Conservation (phyloP, 2,329 filamentous ascomycete genomes). For the Nemania abortiva region DNA sequence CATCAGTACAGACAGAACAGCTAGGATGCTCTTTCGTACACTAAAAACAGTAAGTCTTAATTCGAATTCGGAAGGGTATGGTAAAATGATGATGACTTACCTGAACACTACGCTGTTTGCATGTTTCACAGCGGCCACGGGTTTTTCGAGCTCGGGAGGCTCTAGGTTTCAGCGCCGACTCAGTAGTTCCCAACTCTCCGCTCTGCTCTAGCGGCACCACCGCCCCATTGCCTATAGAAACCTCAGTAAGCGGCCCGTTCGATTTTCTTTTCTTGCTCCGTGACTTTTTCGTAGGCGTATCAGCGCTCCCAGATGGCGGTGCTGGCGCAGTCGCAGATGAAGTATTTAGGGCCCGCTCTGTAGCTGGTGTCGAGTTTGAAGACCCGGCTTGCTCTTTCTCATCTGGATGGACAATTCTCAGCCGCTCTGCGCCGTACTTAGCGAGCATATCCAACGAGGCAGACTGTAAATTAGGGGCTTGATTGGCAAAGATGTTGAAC, state of each 20-base stretch:
- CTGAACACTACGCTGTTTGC: constrained; percentile 48
- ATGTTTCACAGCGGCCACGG: constrained; percentile 52
- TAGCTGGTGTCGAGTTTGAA: constrained; percentile 44
- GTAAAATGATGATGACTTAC: constrained; percentile 38
- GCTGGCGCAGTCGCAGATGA: constrained; percentile 35
- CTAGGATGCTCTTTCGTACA: constrained; percentile 54
- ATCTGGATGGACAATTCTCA: constrained; percentile 68
- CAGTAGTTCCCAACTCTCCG: constrained; percentile 47
- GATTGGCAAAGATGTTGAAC: constrained; percentile 71
- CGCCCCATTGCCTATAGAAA: constrained; percentile 46
- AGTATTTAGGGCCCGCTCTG: constrained; percentile 34
- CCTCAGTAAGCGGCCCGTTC: constrained; percentile 33
- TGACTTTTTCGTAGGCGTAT: constrained; percentile 48
- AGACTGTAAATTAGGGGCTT: constrained; percentile 66
- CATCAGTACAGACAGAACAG: constrained; percentile 49
- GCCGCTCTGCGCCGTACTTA: constrained; percentile 67
- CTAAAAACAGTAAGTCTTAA: constrained; percentile 35
- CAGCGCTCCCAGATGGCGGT: constrained; percentile 36
- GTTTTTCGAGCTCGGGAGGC: constrained; percentile 45
- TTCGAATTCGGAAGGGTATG: neutral
- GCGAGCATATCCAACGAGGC: constrained; percentile 68
- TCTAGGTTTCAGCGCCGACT: constrained; percentile 44
- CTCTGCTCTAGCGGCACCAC: constrained; percentile 45
- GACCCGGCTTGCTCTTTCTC: constrained; percentile 52
- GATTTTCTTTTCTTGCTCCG: constrained; percentile 48